A percentile compares a stretch with the other conserved stretches of the same genome.
Conservation (phyloP, 768 basidiomycete genomes). For the Boletus eberwhitei region DNA sequence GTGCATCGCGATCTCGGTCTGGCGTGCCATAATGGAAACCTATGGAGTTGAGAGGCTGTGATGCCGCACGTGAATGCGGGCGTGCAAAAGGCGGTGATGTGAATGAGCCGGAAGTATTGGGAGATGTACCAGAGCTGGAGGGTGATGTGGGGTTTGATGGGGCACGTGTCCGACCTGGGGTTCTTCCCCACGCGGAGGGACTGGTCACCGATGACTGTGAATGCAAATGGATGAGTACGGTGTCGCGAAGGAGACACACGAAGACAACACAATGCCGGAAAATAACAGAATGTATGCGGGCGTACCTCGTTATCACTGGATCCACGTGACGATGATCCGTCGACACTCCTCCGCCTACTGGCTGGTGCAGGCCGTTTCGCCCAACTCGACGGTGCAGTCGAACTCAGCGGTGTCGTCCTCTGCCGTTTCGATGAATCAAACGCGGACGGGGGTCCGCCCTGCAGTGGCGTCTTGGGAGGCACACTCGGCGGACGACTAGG, state of each 20-base stretch:
- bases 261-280: background rate
- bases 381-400: slow-evolving; percentile 73
- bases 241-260: background rate
- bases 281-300: slow-evolving; percentile 1
- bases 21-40: slow-evolving; percentile 44
- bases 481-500: slow-evolving; percentile 54
- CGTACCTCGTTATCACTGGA: slow-evolving; percentile 74
- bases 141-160: slow-evolving; percentile 67
- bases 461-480: slow-evolving; percentile 50
- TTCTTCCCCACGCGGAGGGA: slow-evolving; percentile 43
- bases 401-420: slow-evolving; percentile 60
- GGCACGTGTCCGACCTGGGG: slow-evolving; percentile 51
- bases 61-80: slow-evolving; percentile 63
- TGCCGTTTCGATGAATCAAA: slow-evolving; percentile 71
- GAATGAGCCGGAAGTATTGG: slow-evolving; percentile 35
- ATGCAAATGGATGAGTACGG: slow-evolving; percentile 8
- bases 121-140: slow-evolving; percentile 37
- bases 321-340: slow-evolving; percentile 44
- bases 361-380: slow-evolving; percentile 65
- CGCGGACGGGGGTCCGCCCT: slow-evolving; percentile 45
- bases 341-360: slow-evolving; percentile 67
- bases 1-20: slow-evolving; percentile 32
- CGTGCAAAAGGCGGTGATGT: slow-evolving; percentile 50
- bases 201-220: slow-evolving; percentile 34
- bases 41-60: slow-evolving; percentile 41